Conservation (phyloP, 1,284 basidiomycete species). For the Porodaedalea pini region DNA sequence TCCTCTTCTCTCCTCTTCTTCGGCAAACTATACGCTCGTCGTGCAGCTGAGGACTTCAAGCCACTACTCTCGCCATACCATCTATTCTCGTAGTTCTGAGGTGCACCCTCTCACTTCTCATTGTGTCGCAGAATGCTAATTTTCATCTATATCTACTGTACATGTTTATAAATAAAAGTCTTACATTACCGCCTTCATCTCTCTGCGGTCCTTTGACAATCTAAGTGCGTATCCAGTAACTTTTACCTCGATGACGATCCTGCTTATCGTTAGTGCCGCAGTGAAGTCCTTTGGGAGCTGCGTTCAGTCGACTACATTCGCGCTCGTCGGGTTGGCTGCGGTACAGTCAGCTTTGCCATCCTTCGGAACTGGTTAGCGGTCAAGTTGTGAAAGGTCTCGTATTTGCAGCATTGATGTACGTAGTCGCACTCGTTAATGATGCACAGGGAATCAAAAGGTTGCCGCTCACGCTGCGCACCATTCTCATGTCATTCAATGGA, state of each 20-base stretch:
- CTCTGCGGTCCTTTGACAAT: slow-evolving; percentile 27
- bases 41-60: too few relatives aligned
- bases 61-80: too few relatives aligned
- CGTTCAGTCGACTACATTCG: slow-evolving; percentile 22
- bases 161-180: too few relatives aligned
- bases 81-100: too few relatives aligned
- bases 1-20: too few relatives aligned
- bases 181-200: slow-evolving; percentile 30
- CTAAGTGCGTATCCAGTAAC: slow-evolving; percentile 27
- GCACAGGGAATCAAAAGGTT: slow-evolving; percentile 28
- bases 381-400: slow-evolving; percentile 34
- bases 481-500: slow-evolving; percentile 33
- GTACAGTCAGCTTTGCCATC: slow-evolving; percentile 30
- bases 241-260: slow-evolving; percentile 27
- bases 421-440: slow-evolving; percentile 28
- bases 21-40: too few relatives aligned
- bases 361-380: slow-evolving; percentile 28
- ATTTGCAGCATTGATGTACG: slow-evolving; percentile 31
- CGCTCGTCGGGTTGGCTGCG: slow-evolving; percentile 29
- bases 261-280: slow-evolving; percentile 30
- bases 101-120: too few relatives aligned
- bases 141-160: too few relatives aligned
- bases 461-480: slow-evolving; percentile 29
- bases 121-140: too few relatives aligned
- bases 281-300: slow-evolving; percentile 27